Percentiles rank a stretch among this genome's conserved stretches.
phyloP scores from a whole-genome alignment of 805 yeast genomes.

The Candida hungchunana region DNA sequence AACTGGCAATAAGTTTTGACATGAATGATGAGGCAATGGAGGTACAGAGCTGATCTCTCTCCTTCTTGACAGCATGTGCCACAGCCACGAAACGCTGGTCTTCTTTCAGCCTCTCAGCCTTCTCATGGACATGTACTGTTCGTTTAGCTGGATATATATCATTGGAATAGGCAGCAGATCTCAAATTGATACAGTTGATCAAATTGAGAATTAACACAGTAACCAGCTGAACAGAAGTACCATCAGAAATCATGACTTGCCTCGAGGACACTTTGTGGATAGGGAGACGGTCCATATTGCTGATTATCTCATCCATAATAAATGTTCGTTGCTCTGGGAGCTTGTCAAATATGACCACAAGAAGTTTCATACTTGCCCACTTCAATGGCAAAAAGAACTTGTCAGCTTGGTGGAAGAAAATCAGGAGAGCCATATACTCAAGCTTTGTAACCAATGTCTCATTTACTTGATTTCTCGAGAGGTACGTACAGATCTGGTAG shows the following conservation, averaged over 20 bases:
- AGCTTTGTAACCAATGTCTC: conserved; percentile 54
- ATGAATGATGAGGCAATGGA: conserved; percentile 18
- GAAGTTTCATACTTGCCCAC: conserved; percentile 15
- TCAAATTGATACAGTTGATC: conserved; percentile 36
- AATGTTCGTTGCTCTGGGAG: conserved; percentile 51
- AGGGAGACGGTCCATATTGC: conserved; percentile 47
- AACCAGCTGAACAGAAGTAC: conserved; percentile 45
- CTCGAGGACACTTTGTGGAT: conserved; percentile 39
- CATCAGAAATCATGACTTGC: conserved; percentile 39
- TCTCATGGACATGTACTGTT: conserved; percentile 11
- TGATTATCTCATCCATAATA: conserved; percentile 55
- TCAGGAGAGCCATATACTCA: conserved; percentile 45
- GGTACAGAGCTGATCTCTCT: conserved; percentile 9
- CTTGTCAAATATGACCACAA: conserved; percentile 24
- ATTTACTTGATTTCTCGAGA: conserved; percentile 29
- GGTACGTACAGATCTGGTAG: conserved; percentile 19
- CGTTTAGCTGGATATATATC: conserved; percentile 8
- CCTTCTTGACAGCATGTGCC: conserved; percentile 1
- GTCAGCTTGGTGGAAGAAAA: conserved; percentile 33
- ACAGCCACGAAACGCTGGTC: conserved; percentile 7
- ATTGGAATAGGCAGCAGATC: conserved; percentile 14
- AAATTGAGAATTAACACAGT: conserved; percentile 42
- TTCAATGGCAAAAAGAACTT: conserved; percentile 20
- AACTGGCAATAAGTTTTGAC: conserved; percentile 27
- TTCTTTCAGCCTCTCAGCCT: conserved; percentile 13